These are phyloP conservation scores for Dinochytrium kinnereticum DNA, from an alignment of 371 early-diverging fungal species.

Conservation along the genomic window DNA sequence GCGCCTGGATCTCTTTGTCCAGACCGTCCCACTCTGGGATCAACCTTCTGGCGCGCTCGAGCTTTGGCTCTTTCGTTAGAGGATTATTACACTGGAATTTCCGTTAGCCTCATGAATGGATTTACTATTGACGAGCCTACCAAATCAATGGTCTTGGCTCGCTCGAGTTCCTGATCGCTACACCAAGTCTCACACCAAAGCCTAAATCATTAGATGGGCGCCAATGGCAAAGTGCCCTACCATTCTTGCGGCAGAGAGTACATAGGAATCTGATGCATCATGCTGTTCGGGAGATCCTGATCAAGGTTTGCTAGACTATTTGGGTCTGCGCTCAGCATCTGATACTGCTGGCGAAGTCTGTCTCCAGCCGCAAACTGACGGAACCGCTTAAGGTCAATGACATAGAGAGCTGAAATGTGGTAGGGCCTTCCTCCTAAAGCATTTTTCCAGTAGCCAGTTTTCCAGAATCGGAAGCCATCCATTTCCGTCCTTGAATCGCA, in stretches of 20 bases:
- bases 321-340: slow-evolving; percentile 85
- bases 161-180: slow-evolving; percentile 76
- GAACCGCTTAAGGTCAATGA: slow-evolving; percentile 90
- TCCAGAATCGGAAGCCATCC: slow-evolving; percentile 97
- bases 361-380: slow-evolving; percentile 93
- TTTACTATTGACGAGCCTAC: slow-evolving; percentile 50
- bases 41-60: slow-evolving; percentile 88
- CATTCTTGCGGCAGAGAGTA: slow-evolving; percentile 93
- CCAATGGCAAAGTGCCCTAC: slow-evolving; percentile 40
- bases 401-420: slow-evolving; percentile 94
- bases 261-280: slow-evolving; percentile 90
- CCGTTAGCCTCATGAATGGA: background rate
- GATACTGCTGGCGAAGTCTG: slow-evolving; percentile 90
- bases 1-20: slow-evolving; percentile 45
- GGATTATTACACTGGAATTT: slow-evolving; percentile 91
- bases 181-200: slow-evolving; percentile 96
- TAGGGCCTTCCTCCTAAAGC: slow-evolving; percentile 90
- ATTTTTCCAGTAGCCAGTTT: slow-evolving; percentile 90
- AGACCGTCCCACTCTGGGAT: slow-evolving; percentile 89
- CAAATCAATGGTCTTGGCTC: slow-evolving; percentile 95
- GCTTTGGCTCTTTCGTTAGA: slow-evolving; percentile 94
- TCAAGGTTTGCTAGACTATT: slow-evolving; percentile 92
- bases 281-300: slow-evolving; percentile 96
- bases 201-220: slow-evolving; percentile 19
- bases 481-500: slow-evolving; percentile 90